These are phyloP conservation scores for Neurospora sp. DNA, from an alignment of 495 filamentous ascomycete species.

Conservation along the genomic window DNA sequence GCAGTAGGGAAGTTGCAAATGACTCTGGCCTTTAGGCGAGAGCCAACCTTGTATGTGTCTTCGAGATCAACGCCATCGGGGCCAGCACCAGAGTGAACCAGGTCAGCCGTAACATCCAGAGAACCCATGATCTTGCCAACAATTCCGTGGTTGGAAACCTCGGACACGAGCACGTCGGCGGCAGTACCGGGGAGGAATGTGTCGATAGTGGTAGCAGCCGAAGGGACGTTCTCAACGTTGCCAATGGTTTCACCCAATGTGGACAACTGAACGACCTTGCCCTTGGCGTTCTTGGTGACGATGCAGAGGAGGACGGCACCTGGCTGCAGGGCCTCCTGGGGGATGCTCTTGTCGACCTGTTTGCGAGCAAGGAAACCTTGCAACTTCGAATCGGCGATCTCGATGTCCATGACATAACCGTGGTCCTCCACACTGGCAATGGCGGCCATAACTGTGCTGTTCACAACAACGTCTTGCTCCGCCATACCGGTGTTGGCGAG, in stretches of 20 bases:
- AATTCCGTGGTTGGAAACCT: constrained; percentile 48
- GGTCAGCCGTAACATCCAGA: constrained; percentile 77
- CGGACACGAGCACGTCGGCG: constrained; percentile 74
- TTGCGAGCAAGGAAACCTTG: constrained; percentile 85
- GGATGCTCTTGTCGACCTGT: constrained; percentile 56
- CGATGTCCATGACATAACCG: constrained; percentile 87
- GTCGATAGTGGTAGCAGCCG: constrained; percentile 72
- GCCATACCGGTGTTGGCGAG: constrained; percentile 64
- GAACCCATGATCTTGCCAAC: constrained; percentile 84
- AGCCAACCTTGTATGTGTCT: constrained; percentile 65
- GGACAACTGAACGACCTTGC: constrained; percentile 80
- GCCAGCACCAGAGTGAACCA: constrained; percentile 73
- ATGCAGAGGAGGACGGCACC: constrained; percentile 78
- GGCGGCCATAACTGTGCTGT: constrained; percentile 73
- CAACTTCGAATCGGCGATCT: constrained; percentile 52
- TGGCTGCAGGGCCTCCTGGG: constrained; percentile 50
- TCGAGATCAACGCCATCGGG: constrained; percentile 52
- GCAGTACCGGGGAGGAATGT: constrained; percentile 84
- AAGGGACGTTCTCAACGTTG: constrained; percentile 58
- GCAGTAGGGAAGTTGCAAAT: constrained; percentile 72
- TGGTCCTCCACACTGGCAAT: constrained; percentile 90
- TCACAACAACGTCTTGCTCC: constrained; percentile 55
- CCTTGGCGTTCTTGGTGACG: constrained; percentile 61
- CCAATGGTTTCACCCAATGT: constrained; percentile 56
- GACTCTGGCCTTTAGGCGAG: constrained; percentile 76